Evolutionary conservation across 2,329 filamentous ascomycete genomes (phyloP), one percentile per base, ranked within the genome.

Genomic region (Aureobasidium sp.): DNA sequence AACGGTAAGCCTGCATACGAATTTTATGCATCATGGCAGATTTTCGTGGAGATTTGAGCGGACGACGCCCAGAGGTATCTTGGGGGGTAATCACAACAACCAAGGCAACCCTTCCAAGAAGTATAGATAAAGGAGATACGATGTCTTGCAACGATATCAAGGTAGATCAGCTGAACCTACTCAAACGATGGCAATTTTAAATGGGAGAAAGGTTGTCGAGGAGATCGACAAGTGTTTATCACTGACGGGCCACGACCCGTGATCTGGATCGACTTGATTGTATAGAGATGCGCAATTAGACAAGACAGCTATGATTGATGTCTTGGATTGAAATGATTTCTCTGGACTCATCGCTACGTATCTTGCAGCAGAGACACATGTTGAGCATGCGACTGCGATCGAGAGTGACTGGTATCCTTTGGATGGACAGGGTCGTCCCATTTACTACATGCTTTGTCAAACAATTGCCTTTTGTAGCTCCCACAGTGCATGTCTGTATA

Each of bases 21-120:
- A 39, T 31, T 57, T 55, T 57, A 57, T 57, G 53, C 53, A 57
- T 45, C 22, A 25, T 44, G 25, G 29, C 53, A 57, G 53, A 57
- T 57, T 45, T 34, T 20, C n/a, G 53, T 57, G 53, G 53, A 57
- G 53, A 57, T 57, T 44, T 31, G 17, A n/a, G 34, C 39, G 37
- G 37, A 36, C 29, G 49, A 20, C 36, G 20, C 31, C 31, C 31
- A 34, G 31, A 53, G 49, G 48, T 52, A 25, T 37, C 48, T 37
- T 37, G 48, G 31, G 31, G 31, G 9, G 31, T 34, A 37, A 42
- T 41, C 27, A 57, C 45, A 44, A 57, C 8, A 34, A 45, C 27
- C 34, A 51, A 34, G 31, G 31, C 8, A 51, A 51, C 22, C 22
- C 27, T 29, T 17, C 31, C n/a, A 11, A n/a, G 8, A 51, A 22